Evolutionary conservation across 306 rosid genomes (phyloP).

Genomic region (Glycine tomentella): DNA sequence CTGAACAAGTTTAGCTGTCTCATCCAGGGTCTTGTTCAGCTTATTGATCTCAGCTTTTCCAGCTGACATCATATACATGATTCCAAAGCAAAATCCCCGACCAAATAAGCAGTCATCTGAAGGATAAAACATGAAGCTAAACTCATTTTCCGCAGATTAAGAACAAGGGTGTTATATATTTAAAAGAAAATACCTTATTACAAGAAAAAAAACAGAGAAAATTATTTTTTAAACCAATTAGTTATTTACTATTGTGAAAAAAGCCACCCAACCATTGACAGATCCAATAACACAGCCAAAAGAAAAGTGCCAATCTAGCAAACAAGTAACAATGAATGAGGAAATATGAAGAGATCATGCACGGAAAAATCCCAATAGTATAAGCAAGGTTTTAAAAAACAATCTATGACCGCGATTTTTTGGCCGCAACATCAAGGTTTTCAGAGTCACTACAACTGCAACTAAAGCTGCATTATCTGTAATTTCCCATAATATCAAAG

Average conservation of each 20-base stretch:
- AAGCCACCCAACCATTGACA: background rate
- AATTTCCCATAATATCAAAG: background rate
- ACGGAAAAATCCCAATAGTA: background rate
- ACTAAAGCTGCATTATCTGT: background rate
- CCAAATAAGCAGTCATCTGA: slow-evolving; percentile 63
- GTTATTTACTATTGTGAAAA: background rate
- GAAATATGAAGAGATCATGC: background rate
- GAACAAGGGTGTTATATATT: background rate
- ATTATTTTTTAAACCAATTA: no score
- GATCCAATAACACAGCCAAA: slow-evolving; percentile 3
- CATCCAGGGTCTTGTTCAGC: slow-evolving; percentile 61
- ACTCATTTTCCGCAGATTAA: slow-evolving; percentile 8
- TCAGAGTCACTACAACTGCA: background rate
- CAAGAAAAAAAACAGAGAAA: background rate
- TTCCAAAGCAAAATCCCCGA: slow-evolving; percentile 74
- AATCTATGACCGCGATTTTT: background rate
- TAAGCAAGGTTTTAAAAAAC: background rate
- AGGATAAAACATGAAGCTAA: slow-evolving; percentile 23
- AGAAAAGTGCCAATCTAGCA: background rate
- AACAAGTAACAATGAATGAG: background rate
- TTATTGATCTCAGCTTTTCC: slow-evolving; percentile 69
- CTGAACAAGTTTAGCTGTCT: slow-evolving; percentile 63
- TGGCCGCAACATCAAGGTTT: background rate
- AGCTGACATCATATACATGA: slow-evolving; percentile 75
- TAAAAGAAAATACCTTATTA: background rate